phyloP scores from a whole-genome alignment of 2,329 filamentous ascomycete genomes.

The Keithomyces neogunnii region DNA sequence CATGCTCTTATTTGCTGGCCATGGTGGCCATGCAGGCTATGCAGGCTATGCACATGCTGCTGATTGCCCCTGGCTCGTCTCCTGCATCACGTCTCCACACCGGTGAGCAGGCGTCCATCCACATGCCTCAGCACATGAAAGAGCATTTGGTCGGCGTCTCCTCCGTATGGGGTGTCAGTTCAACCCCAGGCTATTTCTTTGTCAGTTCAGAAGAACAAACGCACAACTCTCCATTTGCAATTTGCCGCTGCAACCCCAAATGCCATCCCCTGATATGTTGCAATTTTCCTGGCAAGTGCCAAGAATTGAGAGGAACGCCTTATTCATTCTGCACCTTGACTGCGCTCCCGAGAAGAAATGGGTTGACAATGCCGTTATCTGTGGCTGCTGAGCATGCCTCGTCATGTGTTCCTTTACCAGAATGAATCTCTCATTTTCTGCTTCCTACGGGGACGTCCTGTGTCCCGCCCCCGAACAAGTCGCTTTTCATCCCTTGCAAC shows the following conservation, averaged over 20 bases:
- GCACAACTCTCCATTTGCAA: no score
- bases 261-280: neutral
- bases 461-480: neutral
- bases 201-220: neutral
- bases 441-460: neutral
- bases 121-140: neutral
- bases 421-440: neutral
- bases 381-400: neutral
- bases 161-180: neutral
- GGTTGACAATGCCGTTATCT: neutral
- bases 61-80: neutral
- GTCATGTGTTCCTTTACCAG: neutral
- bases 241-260: neutral
- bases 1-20: neutral
- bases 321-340: neutral
- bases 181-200: neutral
- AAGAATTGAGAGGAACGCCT: neutral
- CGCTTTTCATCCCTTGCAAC: neutral
- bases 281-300: neutral
- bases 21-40: neutral
- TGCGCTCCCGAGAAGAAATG: neutral
- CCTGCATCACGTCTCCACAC: slow-evolving; percentile 5
- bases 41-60: no score
- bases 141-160: neutral
- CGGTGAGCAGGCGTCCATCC: slow-evolving; percentile 2